Base-by-base conservation (phyloP, 805 yeast genomes). In the Cyberlindnera euphorbiiphila region DNA sequence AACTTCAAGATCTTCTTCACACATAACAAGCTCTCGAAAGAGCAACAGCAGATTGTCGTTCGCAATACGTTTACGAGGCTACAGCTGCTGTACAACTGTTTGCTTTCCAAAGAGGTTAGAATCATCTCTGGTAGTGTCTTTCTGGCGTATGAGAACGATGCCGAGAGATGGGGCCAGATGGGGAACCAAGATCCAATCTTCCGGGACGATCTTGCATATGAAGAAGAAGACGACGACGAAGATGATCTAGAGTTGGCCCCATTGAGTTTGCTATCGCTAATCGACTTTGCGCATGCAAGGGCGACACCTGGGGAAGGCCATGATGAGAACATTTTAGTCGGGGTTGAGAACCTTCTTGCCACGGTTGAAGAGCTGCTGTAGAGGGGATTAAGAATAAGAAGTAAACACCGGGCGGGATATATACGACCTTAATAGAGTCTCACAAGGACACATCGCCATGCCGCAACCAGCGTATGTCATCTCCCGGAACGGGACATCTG, bases 201-300 rank as follows among this genome's bases (percentile, higher is more conserved):
- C 11, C 49, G 50, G n/a, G 65, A 59, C n/a, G 64, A 57, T 9
- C 53, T 58, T 13, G 51, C 56, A 3, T 61, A 59, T 11, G 53
- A 55, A 5, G 61, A 56, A 8, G 61, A 53, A 3, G 66, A 57
- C 1, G 64, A 54, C 8, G 61, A 50, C n/a, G 59, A 48, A 6
- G 65, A 59, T 5, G 54, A 51, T 13, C 64, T 57, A 14, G 28
- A 47, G 30, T 14, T 21, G n/a, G 39, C 58, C 1, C 65, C 71
- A 0, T 56, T 85, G 33, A 81, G 89, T 43, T 62, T 74, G 6
- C 62, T 87, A 36, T 71, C 77, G 25, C 51, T 89, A 33, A 87
- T 93, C 6, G 98, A 93, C 60, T 88, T 93, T 66, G 97, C 97
- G 1, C 98, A 93, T 57, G 75, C 96, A 0, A 72, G 65, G 43